These are phyloP conservation scores for Malassezia nana DNA, from an alignment of 1,284 basidiomycete genomes.

Conservation along the genomic window DNA sequence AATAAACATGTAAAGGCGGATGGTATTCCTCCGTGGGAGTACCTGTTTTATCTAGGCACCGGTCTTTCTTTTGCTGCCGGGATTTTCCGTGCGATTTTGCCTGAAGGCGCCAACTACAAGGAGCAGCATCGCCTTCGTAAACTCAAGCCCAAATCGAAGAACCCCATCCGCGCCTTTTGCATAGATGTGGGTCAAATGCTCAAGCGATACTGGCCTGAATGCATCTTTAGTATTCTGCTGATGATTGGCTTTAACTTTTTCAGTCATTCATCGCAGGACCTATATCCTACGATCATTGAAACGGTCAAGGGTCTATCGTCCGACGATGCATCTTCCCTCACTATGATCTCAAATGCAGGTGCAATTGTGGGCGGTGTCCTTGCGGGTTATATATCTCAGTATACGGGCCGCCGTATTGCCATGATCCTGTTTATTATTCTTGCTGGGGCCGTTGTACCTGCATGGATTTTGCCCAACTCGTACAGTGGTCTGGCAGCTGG, in stretches of 20 bases:
- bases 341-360: constrained; percentile 79
- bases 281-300: constrained; percentile 41
- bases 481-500: constrained; percentile 48
- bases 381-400: constrained; percentile 70
- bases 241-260: constrained; percentile 73
- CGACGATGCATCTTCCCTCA: constrained; percentile 66
- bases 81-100: constrained; percentile 61
- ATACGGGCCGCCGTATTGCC: constrained; percentile 75
- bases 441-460: constrained; percentile 33
- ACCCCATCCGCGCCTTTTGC: constrained; percentile 60
- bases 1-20: constrained; percentile 27
- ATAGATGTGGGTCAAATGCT: constrained; percentile 65
- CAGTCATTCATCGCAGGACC: constrained; percentile 51
- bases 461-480: constrained; percentile 49
- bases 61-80: constrained; percentile 69
- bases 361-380: constrained; percentile 65
- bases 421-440: constrained; percentile 57
- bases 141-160: constrained; percentile 33
- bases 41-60: constrained; percentile 51
- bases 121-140: constrained; percentile 48
- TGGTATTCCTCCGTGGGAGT: constrained; percentile 49
- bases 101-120: constrained; percentile 69
- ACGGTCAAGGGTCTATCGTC: constrained; percentile 37
- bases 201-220: constrained; percentile 70
- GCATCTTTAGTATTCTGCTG: constrained; percentile 63